Evolutionary conservation across 2,329 filamentous ascomycete species (phyloP).

Genomic region (Incumbomyces lentus): DNA sequence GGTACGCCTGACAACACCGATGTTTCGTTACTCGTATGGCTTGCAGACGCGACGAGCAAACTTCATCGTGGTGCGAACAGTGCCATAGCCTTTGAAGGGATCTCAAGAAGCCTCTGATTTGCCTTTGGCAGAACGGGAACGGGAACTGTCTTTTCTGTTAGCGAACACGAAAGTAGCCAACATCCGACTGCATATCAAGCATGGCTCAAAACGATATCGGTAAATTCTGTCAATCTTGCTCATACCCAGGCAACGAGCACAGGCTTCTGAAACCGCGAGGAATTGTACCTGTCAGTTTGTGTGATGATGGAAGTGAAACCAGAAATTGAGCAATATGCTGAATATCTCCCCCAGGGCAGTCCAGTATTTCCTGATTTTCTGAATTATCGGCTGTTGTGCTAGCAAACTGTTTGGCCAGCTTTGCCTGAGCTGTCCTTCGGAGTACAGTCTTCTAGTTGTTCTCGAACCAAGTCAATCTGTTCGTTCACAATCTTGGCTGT

Average conservation of each 20-base stretch:
- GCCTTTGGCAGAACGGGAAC: background rate
- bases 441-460: background rate
- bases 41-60: conserved; percentile 3
- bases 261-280: conserved; percentile 2
- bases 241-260: background rate
- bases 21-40: conserved; percentile 7
- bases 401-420: background rate
- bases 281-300: conserved; percentile 4
- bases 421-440: background rate
- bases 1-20: background rate
- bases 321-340: background rate
- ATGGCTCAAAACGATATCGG: background rate
- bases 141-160: background rate
- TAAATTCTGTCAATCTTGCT: background rate
- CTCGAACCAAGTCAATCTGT: conserved; percentile 1
- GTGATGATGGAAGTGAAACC: conserved; percentile 1
- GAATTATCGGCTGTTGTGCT: background rate
- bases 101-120: background rate
- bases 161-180: conserved; percentile 1
- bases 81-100: background rate
- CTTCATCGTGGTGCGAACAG: background rate
- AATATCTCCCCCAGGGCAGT: conserved; percentile 3
- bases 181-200: background rate
- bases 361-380: conserved; percentile 1
- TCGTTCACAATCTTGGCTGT: background rate